Evolutionary conservation across 2,329 filamentous ascomycete species (phyloP), one percentile per base, ranked within the genome.

Genomic region (Colletotrichum theobromicola): DNA sequence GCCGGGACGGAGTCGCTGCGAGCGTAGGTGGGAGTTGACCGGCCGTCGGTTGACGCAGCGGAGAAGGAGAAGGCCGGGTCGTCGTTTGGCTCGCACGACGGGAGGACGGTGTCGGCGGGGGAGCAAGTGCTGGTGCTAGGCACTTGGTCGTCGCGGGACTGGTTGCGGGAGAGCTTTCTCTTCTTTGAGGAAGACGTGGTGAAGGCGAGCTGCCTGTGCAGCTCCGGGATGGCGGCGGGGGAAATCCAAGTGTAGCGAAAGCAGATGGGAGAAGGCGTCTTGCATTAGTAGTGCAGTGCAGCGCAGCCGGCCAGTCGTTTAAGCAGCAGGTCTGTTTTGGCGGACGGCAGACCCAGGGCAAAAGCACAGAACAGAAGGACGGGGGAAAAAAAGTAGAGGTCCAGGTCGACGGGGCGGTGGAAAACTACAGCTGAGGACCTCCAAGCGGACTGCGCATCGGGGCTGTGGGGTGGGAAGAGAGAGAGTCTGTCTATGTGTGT

Each of bases 121-220:
- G 82, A 84, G n/a, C 83, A 82, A 76, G 75, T 74, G 60, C 78
- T 80, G 76, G 80, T 74, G 61, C 78, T 80, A 76, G 80, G 77
- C 67, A 79, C 82, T 78, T 83, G 83, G 76, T 83, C 81, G 82
- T 88, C 85, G 81, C 83, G 82, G 78, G 84, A 82, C 77, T 84
- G 82, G 81, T 84, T 74, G 86, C 85, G 76, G 73, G 86, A 87
- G 80, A 93, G 89, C 89, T 91, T 93, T 88, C 91, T 89, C 91
- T 93, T 93, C 91, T 93, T 93, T 89, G 86, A 88, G 87, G 90
- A 93, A 91, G 91, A 93, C 91, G 91, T 93, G 85, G 89, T 93
- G 91, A 90, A 87, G 83, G 88, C 85, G 91, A 93, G 91, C 91
- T 92, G 91, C 91, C 83, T 83, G 79, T 80, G 90, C 90, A 92